Percentiles rank a stretch among this genome's conserved stretches.
These are phyloP conservation scores for Ulvella scutata DNA, from an alignment of 139 green algal genomes.

Conservation along the genomic window DNA sequence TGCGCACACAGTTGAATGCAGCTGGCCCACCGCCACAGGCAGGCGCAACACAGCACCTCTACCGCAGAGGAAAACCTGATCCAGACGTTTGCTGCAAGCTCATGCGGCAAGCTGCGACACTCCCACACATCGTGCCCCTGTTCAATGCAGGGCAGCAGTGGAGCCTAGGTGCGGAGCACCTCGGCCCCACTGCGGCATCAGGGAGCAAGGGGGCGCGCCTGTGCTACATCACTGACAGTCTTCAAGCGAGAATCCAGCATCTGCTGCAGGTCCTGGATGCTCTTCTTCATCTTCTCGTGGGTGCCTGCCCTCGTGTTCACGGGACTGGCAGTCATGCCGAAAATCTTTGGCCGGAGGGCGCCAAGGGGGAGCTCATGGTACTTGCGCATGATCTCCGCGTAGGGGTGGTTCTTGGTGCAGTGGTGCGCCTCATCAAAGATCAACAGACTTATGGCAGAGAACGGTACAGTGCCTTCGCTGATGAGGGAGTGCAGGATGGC, in stretches of 20 bases:
- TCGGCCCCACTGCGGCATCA: too few species aligned
- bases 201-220: too few species aligned
- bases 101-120: too few species aligned
- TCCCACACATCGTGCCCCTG: too few species aligned
- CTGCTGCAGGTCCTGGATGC: background rate
- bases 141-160: too few species aligned
- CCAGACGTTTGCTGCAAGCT: too few species aligned
- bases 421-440: conserved; percentile 15
- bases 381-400: conserved; percentile 11
- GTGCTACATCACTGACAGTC: background rate
- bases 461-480: background rate
- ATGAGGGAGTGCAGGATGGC: background rate
- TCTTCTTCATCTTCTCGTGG: background rate
- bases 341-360: conserved; percentile 3
- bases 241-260: background rate
- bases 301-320: background rate
- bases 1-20: too few species aligned
- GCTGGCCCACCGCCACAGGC: too few species aligned
- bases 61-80: too few species aligned
- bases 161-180: too few species aligned
- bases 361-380: background rate
- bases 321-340: conserved; percentile 10
- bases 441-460: conserved; percentile 4
- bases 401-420: conserved; percentile 9
- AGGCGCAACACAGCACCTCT: too few species aligned